Evolutionary conservation across 2,329 filamentous ascomycete species (phyloP), one percentile per base, ranked within the genome.

Genomic region (Hysterium pulicare): DNA sequence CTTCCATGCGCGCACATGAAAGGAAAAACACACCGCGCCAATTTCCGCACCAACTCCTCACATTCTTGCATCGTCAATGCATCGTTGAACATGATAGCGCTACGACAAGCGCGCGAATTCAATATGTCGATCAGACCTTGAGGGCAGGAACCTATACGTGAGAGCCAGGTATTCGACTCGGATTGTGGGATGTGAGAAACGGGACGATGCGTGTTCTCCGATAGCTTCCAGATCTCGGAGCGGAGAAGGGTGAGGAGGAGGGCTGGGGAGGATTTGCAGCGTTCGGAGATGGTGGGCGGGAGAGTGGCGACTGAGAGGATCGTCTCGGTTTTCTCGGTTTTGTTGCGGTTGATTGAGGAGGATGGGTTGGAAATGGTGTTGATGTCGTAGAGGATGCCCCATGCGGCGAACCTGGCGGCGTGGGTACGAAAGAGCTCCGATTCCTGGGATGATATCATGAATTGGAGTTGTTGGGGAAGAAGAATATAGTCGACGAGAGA

Each of bases 11-110:
- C 88, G 64, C 88, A 94, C 59, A 88, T 83, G 51, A 93, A 93
- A 0, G 88, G 87, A 48, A 91, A 87, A 0, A 72, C 74, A 51
- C 85, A 90, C 0, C 55, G 58, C 0, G 77, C 74, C n/a, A 93
- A 67, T 3, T 72, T 72, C 2, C 41, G 46, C 0, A 91, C 61
- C 24, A 93, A 63, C 0, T 63, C 58, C 8, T 67, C 51, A 52
- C 87, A 91, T 49, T 88, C 75, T 0, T 72, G 64, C 1, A 60
- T 48, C 0, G 72, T 73, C 6, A 93, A 67, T 5, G 69, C 58
- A 55, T 94, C 88, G 53, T 91, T 91, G 67, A 94, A 94, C 86
- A 90, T 91, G 60, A 93, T 82, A 2, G 88, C 86, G 26, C 85
- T 87, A 40, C 86, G 76, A 57, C 87, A 93, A 1, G 87, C 81